phyloP scores from a whole-genome alignment of 2,329 filamentous ascomycete species.

The Aspergillus sp. region DNA sequence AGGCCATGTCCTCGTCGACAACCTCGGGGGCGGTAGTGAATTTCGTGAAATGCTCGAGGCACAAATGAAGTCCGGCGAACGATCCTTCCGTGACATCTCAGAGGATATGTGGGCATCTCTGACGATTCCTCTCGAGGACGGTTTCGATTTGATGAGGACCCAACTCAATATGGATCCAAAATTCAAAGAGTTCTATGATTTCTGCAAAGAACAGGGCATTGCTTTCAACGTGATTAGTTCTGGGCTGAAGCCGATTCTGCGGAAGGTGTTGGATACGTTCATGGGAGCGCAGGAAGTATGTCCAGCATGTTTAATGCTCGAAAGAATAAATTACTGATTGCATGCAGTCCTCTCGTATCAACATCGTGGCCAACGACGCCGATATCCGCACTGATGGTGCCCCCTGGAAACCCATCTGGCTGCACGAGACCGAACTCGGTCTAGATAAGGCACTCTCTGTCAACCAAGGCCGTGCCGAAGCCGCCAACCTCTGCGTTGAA shows the following conservation, averaged over 20 bases:
- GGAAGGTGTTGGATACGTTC: slow-evolving; percentile 56
- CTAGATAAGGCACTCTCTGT: slow-evolving; percentile 62
- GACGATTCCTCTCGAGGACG: slow-evolving; percentile 58
- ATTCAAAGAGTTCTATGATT: slow-evolving; percentile 55
- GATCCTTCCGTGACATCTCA: slow-evolving; percentile 61
- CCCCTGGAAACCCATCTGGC: slow-evolving; percentile 59
- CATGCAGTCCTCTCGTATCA: slow-evolving; percentile 46
- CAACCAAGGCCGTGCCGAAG: slow-evolving; percentile 50
- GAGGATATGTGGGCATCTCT: slow-evolving; percentile 65
- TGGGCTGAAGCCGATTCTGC: slow-evolving; percentile 56
- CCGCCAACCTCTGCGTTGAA: slow-evolving; percentile 48
- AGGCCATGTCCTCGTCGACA: slow-evolving; percentile 61
- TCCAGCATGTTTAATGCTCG: not conserved
- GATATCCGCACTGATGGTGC: slow-evolving; percentile 51
- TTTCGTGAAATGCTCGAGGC: slow-evolving; percentile 51
- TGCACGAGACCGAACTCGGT: slow-evolving; percentile 56
- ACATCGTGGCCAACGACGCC: slow-evolving; percentile 62
- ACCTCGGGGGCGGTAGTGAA: slow-evolving; percentile 53
- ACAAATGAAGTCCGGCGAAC: slow-evolving; percentile 57
- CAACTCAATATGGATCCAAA: slow-evolving; percentile 56
- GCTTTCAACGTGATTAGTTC: slow-evolving; percentile 64
- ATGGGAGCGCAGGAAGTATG: slow-evolving; percentile 49
- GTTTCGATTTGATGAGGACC: slow-evolving; percentile 56
- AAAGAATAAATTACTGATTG: not conserved
- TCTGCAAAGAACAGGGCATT: slow-evolving; percentile 52